A percentile compares a stretch with the other conserved stretches of the same genome.
Conservation (phyloP, 768 basidiomycete genomes). For the Clitopilus passeckerianus region DNA sequence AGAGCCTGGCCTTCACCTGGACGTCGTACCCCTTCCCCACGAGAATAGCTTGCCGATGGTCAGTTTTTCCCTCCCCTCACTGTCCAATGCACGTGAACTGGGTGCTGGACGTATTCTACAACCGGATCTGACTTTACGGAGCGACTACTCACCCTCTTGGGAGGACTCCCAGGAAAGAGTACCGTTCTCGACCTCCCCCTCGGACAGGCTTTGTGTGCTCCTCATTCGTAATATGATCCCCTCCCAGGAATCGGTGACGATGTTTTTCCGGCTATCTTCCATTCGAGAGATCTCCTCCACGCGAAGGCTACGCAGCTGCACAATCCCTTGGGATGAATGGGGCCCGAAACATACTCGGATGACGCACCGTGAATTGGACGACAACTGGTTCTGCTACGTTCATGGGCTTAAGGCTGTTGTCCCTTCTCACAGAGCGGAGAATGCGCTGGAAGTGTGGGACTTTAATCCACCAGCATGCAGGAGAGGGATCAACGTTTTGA, state of each 20-base stretch:
- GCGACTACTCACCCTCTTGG: conserved; percentile 1
- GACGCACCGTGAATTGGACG: not conserved
- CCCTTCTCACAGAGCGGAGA: not conserved
- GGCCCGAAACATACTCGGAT: conserved; percentile 3
- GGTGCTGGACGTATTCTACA: not conserved
- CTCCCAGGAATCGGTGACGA: not conserved
- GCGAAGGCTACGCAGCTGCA: not conserved
- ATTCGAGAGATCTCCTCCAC: not conserved
- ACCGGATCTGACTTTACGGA: conserved; percentile 2
- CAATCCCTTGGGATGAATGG: conserved; percentile 4
- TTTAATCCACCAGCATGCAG: conserved; percentile 1
- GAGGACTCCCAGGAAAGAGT: not conserved
- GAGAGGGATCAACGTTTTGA: not conserved
- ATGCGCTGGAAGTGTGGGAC: conserved; percentile 3
- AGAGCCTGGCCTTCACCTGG: not conserved
- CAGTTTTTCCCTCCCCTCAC: not conserved
- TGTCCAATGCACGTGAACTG: not conserved
- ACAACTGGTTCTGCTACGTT: conserved; percentile 8
- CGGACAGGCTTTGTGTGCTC: conserved; percentile 5
- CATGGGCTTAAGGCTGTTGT: conserved; percentile 6
- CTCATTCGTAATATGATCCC: not conserved
- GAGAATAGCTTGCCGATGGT: not conserved
- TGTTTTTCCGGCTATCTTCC: conserved; percentile 3
- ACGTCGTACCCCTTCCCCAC: not conserved
- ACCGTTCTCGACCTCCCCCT: conserved; percentile 5